Percentiles rank a stretch among this genome's conserved stretches.
These are phyloP conservation scores for Gossypium trilobum DNA, from an alignment of 441 rosid species.

Conservation along the genomic window DNA sequence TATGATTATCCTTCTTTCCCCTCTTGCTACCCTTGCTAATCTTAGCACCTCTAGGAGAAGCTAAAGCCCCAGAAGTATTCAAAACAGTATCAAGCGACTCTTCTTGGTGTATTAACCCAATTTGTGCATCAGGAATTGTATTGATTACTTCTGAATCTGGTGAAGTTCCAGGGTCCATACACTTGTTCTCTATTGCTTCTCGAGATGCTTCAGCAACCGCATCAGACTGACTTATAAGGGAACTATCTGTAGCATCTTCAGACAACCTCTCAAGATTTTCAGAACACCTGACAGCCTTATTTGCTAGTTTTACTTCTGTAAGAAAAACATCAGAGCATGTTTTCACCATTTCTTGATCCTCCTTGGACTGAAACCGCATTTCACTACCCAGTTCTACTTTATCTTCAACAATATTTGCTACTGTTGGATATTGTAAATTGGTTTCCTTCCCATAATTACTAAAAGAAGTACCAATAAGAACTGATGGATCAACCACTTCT, in stretches of 20 bases:
- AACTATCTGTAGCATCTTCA: constrained; percentile 33
- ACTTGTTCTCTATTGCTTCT: constrained; percentile 34
- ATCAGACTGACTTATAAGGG: constrained; percentile 26
- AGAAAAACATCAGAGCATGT: constrained; percentile 23
- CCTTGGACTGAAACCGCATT: constrained; percentile 22
- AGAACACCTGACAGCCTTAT: constrained; percentile 28
- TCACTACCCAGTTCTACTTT: constrained; percentile 27
- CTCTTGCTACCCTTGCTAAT: constrained; percentile 23
- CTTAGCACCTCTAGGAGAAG: constrained; percentile 24
- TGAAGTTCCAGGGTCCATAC: constrained; percentile 74
- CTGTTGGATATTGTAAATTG: constrained; percentile 27
- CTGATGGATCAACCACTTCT: constrained; percentile 31
- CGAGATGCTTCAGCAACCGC: constrained; percentile 33
- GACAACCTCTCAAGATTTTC: constrained; percentile 29
- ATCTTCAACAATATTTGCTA: constrained; percentile 23
- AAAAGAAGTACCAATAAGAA: constrained; percentile 25
- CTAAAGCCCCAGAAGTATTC: constrained; percentile 29
- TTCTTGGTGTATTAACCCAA: constrained; percentile 34
- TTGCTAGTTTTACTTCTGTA: constrained; percentile 23
- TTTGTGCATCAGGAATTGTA: constrained; percentile 50
- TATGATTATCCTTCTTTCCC: constrained; percentile 43
- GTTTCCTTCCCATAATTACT: constrained; percentile 23
- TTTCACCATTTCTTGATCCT: constrained; percentile 27
- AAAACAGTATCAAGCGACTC: constrained; percentile 30
- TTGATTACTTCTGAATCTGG: constrained; percentile 99